Base-by-base conservation (phyloP, 1,284 basidiomycete genomes). In the Microbotryum violaceum region DNA sequence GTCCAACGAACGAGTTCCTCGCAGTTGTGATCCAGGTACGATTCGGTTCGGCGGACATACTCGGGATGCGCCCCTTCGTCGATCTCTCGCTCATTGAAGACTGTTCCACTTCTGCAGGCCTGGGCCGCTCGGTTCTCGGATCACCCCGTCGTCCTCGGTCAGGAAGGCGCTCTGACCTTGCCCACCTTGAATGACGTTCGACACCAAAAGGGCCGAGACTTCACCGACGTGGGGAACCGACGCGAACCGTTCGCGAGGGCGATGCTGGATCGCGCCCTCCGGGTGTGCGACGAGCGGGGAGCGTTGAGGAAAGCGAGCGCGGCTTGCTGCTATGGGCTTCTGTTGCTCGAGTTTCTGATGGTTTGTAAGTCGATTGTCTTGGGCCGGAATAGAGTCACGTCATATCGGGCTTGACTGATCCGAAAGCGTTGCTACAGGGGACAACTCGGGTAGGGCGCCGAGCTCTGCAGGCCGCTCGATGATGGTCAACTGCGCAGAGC, bases 281-380 rank as follows among this genome's bases (percentile, higher is more conserved):
- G 29, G 37, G 45, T 56, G 21, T 46, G 62, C 49, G 67, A 68
- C 18, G 44, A 54, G 21, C 23, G 47, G 10, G 67, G 65, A 3
- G 47, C 51, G 20, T 25, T 64, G 50, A 18, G 67, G 25, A 54
- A 25, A 45, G 29, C 58, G 25, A 60, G 56, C 10, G 57, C 55
- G 21, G 52, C 58, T 31, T 42, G 56, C 16, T 49, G 49, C 7
- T 45, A 60, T 1, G 29, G 31, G 4, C 33, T 68, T 45, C 44
- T 59, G 0, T n/a, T 68, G 51, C 56, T 66, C 14, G 67, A 66
- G 56, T 66, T 66, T 25, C 49, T 68, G n/a, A 37, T 61, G 6
- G 59, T 60, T 6, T 68, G 65, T 61, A 33, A 51, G 64, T 57
- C 18, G 12, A 6, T 23, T 31, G 50, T 31, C 27, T 5, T 25